These are phyloP conservation scores for Inonotus obliquus DNA, from an alignment of 1,284 basidiomycete genomes.

Conservation along the genomic window DNA sequence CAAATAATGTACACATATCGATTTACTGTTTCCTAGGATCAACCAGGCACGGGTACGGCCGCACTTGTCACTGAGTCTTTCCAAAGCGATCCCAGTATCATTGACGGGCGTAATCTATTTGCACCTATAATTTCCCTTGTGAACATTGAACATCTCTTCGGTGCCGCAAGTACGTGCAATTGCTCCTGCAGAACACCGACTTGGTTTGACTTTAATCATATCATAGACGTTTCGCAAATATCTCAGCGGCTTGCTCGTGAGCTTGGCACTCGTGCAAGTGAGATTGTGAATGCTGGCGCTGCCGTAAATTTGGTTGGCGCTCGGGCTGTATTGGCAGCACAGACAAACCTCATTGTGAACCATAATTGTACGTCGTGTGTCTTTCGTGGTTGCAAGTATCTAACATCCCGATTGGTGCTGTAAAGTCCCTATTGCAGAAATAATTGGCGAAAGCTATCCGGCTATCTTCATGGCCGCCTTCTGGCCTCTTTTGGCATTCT, in stretches of 20 bases:
- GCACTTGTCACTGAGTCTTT: conserved; percentile 19
- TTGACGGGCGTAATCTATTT: conserved; percentile 23
- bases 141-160: conserved; percentile 26
- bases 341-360: conserved; percentile 12
- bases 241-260: background rate
- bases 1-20: background rate
- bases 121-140: conserved; percentile 26
- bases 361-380: background rate
- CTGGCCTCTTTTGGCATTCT: conserved; percentile 18
- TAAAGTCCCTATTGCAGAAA: conserved; percentile 20
- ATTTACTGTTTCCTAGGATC: conserved; percentile 7
- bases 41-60: conserved; percentile 21
- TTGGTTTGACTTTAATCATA: no score
- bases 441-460: conserved; percentile 23
- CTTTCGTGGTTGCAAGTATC: background rate
- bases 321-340: conserved; percentile 6
- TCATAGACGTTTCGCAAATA: background rate
- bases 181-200: background rate
- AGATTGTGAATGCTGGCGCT: conserved; percentile 8
- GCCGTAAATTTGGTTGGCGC: background rate
- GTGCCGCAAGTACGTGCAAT: conserved; percentile 8
- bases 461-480: conserved; percentile 21
- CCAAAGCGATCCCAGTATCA: conserved; percentile 14
- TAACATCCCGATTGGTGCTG: background rate
- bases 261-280: background rate